phyloP scores from a whole-genome alignment of 1,139 yeast genomes.

The Yarrowia galli region DNA sequence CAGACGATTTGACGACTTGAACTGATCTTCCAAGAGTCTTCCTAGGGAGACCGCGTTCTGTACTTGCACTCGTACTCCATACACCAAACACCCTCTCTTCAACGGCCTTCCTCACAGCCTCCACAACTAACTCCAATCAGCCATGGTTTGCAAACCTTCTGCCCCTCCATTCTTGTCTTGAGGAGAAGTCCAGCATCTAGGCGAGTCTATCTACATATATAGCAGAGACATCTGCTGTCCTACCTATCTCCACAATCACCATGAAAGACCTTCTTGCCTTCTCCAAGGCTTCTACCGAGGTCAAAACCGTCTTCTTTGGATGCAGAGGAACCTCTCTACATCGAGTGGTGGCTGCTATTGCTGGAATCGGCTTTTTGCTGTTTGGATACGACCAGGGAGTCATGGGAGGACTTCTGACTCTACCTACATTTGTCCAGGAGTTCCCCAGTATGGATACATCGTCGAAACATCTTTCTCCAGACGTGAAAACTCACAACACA shows the following conservation, averaged over 20 bases:
- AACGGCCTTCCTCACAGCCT: no score
- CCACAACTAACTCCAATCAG: no score
- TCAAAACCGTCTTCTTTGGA: constrained; percentile 33
- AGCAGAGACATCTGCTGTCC: neutral
- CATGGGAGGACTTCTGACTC: constrained; percentile 57
- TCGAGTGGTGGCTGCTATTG: constrained; percentile 60
- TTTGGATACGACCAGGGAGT: constrained; percentile 87
- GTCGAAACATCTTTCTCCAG: constrained; percentile 9
- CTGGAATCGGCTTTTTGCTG: constrained; percentile 70
- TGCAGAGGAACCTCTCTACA: constrained; percentile 46
- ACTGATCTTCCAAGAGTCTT: no score
- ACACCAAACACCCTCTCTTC: no score
- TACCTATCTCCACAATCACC: constrained; percentile 32
- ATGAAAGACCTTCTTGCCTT: constrained; percentile 41
- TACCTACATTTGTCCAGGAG: constrained; percentile 53
- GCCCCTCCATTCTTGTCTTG: constrained; percentile 19
- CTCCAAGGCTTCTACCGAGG: constrained; percentile 24
- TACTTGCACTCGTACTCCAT: no score
- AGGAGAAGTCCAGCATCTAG: constrained; percentile 13
- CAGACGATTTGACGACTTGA: no score
- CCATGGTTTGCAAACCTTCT: neutral
- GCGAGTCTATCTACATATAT: neutral
- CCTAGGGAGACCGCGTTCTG: no score
- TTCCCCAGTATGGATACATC: constrained; percentile 53
- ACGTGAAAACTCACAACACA: constrained; percentile 22